Percentiles rank a stretch among this genome's conserved stretches.
These are phyloP conservation scores for Trametes versicolor DNA, from an alignment of 1,284 basidiomycete species.

Conservation along the genomic window DNA sequence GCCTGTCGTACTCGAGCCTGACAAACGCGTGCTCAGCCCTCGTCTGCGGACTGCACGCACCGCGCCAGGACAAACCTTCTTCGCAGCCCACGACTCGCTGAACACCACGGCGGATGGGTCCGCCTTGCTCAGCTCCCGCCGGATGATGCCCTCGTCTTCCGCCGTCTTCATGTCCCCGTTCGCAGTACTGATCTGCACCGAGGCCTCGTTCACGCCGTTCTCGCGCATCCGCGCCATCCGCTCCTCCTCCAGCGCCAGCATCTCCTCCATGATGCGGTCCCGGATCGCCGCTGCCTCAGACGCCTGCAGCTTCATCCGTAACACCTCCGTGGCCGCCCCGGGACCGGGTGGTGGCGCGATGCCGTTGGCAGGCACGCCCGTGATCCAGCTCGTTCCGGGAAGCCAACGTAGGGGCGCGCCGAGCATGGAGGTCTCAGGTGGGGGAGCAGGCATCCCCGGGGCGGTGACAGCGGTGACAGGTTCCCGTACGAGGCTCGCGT, in stretches of 20 bases:
- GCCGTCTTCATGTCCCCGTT: conserved; percentile 66
- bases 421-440: conserved; percentile 42
- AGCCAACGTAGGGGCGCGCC: conserved; percentile 63
- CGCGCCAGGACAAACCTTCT: conserved; percentile 70
- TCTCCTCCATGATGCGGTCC: conserved; percentile 98
- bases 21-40: conserved; percentile 11
- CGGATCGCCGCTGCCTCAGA: conserved; percentile 91
- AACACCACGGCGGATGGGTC: conserved; percentile 97
- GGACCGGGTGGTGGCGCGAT: conserved; percentile 45
- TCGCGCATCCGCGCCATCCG: conserved; percentile 95
- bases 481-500: conserved; percentile 79
- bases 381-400: conserved; percentile 59
- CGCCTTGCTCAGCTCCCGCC: conserved; percentile 94
- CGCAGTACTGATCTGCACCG: conserved; percentile 58
- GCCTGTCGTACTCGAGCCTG: conserved; percentile 89
- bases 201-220: conserved; percentile 63
- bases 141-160: conserved; percentile 93
- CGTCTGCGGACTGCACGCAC: not conserved
- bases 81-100: conserved; percentile 94
- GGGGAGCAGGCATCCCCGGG: conserved; percentile 45
- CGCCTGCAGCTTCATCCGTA: conserved; percentile 75
- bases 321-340: conserved; percentile 40
- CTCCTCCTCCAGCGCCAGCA: conserved; percentile 97
- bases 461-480: conserved; percentile 48
- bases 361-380: conserved; percentile 35